phyloP scores from a whole-genome alignment of 2,329 filamentous ascomycete species.

The Colletotrichum sansevieriae region DNA sequence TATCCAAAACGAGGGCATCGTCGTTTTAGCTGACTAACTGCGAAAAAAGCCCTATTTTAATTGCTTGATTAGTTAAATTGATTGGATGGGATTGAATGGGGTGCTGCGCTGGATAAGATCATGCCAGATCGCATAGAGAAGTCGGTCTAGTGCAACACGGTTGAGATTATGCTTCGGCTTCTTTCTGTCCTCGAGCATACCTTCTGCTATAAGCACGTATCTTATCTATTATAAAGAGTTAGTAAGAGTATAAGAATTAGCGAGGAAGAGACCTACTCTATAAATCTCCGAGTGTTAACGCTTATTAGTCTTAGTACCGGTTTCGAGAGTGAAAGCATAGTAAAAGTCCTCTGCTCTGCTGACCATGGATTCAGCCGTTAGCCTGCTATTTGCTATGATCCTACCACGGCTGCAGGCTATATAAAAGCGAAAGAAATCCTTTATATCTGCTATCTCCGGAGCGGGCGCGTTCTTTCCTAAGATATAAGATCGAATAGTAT shows the following conservation, averaged over 20 bases:
- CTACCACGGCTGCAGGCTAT: background rate
- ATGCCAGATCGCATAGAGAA: background rate
- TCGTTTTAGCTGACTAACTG: too few species aligned
- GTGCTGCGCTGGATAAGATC: too few species aligned
- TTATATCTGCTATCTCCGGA: background rate
- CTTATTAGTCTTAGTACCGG: background rate
- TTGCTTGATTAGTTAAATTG: too few species aligned
- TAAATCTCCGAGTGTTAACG: background rate
- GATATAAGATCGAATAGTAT: background rate
- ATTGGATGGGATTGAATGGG: too few species aligned
- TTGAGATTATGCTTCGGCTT: background rate
- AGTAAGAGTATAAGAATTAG: background rate
- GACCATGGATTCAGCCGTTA: background rate
- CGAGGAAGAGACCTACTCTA: background rate
- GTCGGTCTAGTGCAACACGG: background rate
- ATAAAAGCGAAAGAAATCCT: background rate
- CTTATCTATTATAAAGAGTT: background rate
- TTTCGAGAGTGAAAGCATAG: background rate
- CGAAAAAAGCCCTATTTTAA: too few species aligned
- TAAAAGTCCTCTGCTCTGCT: conserved; percentile 1
- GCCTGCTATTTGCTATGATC: background rate
- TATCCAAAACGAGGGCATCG: too few species aligned
- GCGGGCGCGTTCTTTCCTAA: background rate
- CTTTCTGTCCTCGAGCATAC: background rate
- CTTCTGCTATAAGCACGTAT: background rate